Evolutionary conservation across 192 early-diverging fungal genomes (phyloP).

Genomic region (Podila horticola): DNA sequence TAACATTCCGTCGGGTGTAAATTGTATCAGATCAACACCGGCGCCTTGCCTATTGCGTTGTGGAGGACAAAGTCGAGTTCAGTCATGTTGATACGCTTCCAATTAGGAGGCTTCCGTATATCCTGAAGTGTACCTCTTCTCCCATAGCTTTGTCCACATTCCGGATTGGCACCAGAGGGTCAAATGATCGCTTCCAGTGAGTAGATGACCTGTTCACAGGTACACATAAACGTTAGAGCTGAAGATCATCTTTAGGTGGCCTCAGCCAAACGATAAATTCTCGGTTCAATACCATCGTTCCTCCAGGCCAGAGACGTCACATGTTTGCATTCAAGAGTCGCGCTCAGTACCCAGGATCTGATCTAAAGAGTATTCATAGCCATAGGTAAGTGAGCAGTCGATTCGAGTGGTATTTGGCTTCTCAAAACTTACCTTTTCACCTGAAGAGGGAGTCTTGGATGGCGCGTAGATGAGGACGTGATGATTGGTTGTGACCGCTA

Average conservation of each 20-base stretch:
- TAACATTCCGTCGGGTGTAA: conserved; percentile 67
- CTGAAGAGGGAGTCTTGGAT: conserved; percentile 1
- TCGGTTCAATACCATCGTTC: conserved; percentile 26
- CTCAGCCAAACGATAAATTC: not conserved
- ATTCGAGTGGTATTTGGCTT: too few relatives aligned
- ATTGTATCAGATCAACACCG: conserved; percentile 57
- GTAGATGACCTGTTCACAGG: conserved; percentile 25
- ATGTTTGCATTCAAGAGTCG: conserved; percentile 23
- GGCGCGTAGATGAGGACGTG: conserved; percentile 47
- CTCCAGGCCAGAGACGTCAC: conserved; percentile 37
- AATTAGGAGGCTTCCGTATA: too few relatives aligned
- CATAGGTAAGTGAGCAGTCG: too few relatives aligned
- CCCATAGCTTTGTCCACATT: conserved; percentile 53
- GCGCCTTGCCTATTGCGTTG: conserved; percentile 39
- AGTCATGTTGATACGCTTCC: too few relatives aligned
- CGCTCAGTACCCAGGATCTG: conserved; percentile 16
- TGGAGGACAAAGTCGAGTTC: too few relatives aligned
- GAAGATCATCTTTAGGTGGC: conserved; percentile 7
- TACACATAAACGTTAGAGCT: too few relatives aligned
- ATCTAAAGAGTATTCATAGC: conserved; percentile 11
- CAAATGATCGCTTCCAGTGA: conserved; percentile 49
- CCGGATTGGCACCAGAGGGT: conserved; percentile 43
- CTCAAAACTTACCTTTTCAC: conserved; percentile 25
- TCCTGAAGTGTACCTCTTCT: conserved; percentile 31
- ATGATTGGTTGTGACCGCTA: conserved; percentile 39